A percentile compares a stretch with the other conserved stretches of the same genome.
phyloP scores from a whole-genome alignment of 257 asterid genomes.

The Fraxinus quadrangulata region DNA sequence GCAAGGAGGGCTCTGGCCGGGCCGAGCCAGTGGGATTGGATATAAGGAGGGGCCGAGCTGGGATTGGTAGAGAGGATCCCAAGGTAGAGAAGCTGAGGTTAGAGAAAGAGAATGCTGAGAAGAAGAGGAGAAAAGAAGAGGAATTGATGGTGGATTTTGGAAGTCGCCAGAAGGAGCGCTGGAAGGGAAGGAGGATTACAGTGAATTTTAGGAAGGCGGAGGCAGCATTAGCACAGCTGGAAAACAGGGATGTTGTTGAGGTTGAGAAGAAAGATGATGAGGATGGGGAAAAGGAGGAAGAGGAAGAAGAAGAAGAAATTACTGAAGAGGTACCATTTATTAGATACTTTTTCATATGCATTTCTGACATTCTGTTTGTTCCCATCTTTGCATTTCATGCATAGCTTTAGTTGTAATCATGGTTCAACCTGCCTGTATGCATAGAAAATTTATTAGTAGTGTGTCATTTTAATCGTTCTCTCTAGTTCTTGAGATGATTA shows the following conservation, averaged over 20 bases:
- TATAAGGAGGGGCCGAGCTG: conserved; percentile 83
- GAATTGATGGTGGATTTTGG: conserved; percentile 76
- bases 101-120: conserved; percentile 57
- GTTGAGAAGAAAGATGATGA: conserved; percentile 63
- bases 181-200: conserved; percentile 68
- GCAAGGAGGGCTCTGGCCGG: conserved; percentile 82
- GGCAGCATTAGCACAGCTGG: conserved; percentile 87
- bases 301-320: conserved; percentile 64
- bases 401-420: not conserved
- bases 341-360: conserved; percentile 4
- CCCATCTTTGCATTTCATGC: not conserved
- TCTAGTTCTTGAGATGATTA: not conserved
- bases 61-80: conserved; percentile 83
- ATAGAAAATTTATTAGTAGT: not conserved
- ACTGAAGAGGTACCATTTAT: conserved; percentile 66
- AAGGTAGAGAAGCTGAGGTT: conserved; percentile 59
- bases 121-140: conserved; percentile 43
- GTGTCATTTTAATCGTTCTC: not conserved
- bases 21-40: conserved; percentile 76
- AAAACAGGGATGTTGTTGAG: conserved; percentile 70
- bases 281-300: conserved; percentile 48
- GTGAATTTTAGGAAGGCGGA: conserved; percentile 78
- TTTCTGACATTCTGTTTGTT: not conserved
- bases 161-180: conserved; percentile 73
- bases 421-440: not conserved